Evolutionary conservation across 2,329 filamentous ascomycete genomes (phyloP), one percentile per base, ranked within the genome.

Genomic region (Colletotrichum tabaci): DNA sequence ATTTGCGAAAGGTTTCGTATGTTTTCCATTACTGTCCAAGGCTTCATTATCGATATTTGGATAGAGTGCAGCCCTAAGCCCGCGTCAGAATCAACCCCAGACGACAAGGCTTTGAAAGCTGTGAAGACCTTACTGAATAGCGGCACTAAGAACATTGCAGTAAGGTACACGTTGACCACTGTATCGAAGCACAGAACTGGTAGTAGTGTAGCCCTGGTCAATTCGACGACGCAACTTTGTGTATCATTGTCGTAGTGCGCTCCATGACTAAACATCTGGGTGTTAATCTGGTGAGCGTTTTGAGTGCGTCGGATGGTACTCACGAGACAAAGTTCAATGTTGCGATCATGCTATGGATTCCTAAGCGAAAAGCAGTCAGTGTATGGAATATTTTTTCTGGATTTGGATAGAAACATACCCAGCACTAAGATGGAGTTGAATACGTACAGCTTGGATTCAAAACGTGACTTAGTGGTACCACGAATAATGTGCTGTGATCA

Each of bases 91-190:
- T 7, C 2, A 10, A 35, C 9, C 2, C 4, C 10, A 42, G 6
- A 18, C n/a, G 21, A n/a, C 2, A 26, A 3, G 16, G n/a, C 0
- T 9, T 15, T 3, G 21, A 7, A 12, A 57, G 1, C 2, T 26
- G 5, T 1, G 7, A 40, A 56, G 2, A 66, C 16, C 57, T 49
- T 47, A 67, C 66, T 63, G 3, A 57, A 5, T 2, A 68, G 44
- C 4, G 66, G 66, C 23, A 68, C n/a, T 12, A 64, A 16, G 30
- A 63, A 67, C 12, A 67, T 49, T 15, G 60, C 50, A 10, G 66
- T 68, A 18, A 68, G 50, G 26, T 68, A 68, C 35, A 65, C 60
- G 16, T 68, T 68, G 60, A 63, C 30, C 4, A 57, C 38, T 21
- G 42, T 60, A 18, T 68, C 66, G 26, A 68, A 68, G n/a, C 55